phyloP scores from a whole-genome alignment of 2,329 filamentous ascomycete genomes.

The Colletotrichum magnum region DNA sequence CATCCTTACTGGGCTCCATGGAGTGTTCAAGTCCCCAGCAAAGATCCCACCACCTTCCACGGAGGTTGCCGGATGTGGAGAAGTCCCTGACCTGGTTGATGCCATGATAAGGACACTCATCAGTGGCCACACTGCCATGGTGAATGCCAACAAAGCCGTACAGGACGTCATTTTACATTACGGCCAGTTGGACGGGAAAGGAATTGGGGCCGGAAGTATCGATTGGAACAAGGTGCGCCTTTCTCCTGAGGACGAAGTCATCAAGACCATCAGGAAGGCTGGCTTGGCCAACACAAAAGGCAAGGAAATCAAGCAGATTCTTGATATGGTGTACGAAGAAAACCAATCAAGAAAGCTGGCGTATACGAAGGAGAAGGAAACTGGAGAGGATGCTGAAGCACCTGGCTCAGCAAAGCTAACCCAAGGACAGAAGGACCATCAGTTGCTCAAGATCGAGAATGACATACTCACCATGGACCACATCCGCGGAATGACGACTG shows the following conservation, averaged over 20 bases:
- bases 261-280: slow-evolving; percentile 77
- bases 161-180: slow-evolving; percentile 74
- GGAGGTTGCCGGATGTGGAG: slow-evolving; percentile 76
- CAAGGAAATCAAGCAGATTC: slow-evolving; percentile 79
- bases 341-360: slow-evolving; percentile 66
- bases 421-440: slow-evolving; percentile 66
- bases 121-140: slow-evolving; percentile 65
- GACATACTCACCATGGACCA: slow-evolving; percentile 71
- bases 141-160: slow-evolving; percentile 74
- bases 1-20: slow-evolving; percentile 76
- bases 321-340: slow-evolving; percentile 80
- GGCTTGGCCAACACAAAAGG: slow-evolving; percentile 81
- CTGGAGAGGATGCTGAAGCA: slow-evolving; percentile 57
- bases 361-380: slow-evolving; percentile 59
- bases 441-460: slow-evolving; percentile 70
- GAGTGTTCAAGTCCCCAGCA: slow-evolving; percentile 74
- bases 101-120: slow-evolving; percentile 67
- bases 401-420: slow-evolving; percentile 57
- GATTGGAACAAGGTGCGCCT: slow-evolving; percentile 80
- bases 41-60: slow-evolving; percentile 79
- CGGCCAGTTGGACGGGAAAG: slow-evolving; percentile 70
- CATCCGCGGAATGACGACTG: slow-evolving; percentile 59
- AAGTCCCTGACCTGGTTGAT: slow-evolving; percentile 69
- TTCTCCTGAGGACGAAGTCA: slow-evolving; percentile 72
- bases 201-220: slow-evolving; percentile 79